Percentiles rank a stretch among this genome's conserved stretches.
Evolutionary conservation across 495 filamentous ascomycete species (phyloP).

Genomic region (Saxophila tyrrhenica): DNA sequence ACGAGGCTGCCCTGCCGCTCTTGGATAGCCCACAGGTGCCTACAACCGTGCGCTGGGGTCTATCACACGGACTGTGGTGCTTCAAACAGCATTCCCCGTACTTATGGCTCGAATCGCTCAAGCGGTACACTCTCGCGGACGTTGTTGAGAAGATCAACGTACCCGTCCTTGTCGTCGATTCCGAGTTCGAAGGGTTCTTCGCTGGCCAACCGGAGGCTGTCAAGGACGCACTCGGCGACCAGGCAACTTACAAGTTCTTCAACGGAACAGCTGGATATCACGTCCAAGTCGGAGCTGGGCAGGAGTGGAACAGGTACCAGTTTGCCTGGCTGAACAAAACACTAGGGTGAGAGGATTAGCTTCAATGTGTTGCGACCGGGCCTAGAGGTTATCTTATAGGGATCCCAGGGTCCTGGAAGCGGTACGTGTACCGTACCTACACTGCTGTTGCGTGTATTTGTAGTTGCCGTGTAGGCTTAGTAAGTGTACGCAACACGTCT

Average conservation of each 20-base stretch:
- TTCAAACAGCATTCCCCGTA: constrained; percentile 30
- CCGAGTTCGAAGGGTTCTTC: constrained; percentile 30
- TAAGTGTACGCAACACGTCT: too few relatives aligned
- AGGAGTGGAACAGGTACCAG: not conserved
- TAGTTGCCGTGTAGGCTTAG: too few relatives aligned
- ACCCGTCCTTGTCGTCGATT: constrained; percentile 31
- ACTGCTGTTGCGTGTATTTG: too few relatives aligned
- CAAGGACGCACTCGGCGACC: constrained; percentile 4
- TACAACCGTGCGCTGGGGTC: constrained; percentile 24
- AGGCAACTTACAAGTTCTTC: constrained; percentile 3
- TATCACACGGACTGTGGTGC: constrained; percentile 33
- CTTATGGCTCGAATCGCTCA: constrained; percentile 20
- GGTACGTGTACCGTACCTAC: too few relatives aligned
- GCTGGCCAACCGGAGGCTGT: constrained; percentile 27
- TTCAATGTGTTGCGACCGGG: not conserved
- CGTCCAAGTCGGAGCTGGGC: constrained; percentile 15
- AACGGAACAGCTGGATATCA: constrained; percentile 9
- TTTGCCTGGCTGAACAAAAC: constrained; percentile 1
- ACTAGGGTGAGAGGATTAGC: not conserved
- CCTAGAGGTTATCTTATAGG: not conserved
- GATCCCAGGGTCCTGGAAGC: too few relatives aligned
- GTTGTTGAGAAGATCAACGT: constrained; percentile 20
- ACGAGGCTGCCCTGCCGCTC: constrained; percentile 20
- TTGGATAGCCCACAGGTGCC: constrained; percentile 4
- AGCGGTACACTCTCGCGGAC: constrained; percentile 21